phyloP scores from a whole-genome alignment of 2,329 filamentous ascomycete species.

The Aureobasidium zeae region DNA sequence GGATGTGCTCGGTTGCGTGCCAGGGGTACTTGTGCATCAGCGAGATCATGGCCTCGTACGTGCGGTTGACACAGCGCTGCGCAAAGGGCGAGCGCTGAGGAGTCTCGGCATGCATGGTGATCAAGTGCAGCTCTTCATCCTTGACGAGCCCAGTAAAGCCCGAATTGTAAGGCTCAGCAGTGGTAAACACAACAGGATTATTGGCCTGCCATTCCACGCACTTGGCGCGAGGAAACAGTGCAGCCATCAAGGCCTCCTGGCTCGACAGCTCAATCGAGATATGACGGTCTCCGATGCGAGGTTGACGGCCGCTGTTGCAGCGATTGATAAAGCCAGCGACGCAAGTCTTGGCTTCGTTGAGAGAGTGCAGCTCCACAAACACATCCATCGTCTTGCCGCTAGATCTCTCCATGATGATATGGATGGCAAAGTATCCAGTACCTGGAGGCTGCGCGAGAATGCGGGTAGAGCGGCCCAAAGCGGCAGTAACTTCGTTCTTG shows the following conservation, averaged over 20 bases:
- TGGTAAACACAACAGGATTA: constrained; percentile 26
- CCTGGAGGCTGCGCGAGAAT: constrained; percentile 27
- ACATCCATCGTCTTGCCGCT: constrained; percentile 49
- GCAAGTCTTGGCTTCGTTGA: constrained; percentile 32
- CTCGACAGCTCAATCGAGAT: constrained; percentile 39
- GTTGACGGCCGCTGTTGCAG: constrained; percentile 30
- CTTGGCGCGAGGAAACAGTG: constrained; percentile 44
- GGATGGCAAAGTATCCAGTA: constrained; percentile 37
- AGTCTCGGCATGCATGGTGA: constrained; percentile 40
- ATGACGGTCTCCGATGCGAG: constrained; percentile 40
- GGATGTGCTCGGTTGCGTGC: constrained; percentile 38
- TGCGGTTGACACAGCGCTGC: constrained; percentile 42
- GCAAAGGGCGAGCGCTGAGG: constrained; percentile 42
- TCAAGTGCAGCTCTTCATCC: constrained; percentile 40
- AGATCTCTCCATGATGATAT: constrained; percentile 49
- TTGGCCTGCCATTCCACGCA: constrained; percentile 38
- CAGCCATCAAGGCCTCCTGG: constrained; percentile 41
- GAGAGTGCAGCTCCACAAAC: constrained; percentile 39
- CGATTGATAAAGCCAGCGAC: constrained; percentile 32
- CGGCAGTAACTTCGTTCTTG: constrained; percentile 40
- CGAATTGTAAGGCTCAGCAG: constrained; percentile 36
- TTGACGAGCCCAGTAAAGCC: constrained; percentile 46
- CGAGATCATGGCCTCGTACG: constrained; percentile 44
- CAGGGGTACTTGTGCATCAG: constrained; percentile 48
- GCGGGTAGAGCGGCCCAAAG: constrained; percentile 37